Evolutionary conservation across 768 basidiomycete genomes (phyloP).

Genomic region (Boletus sensibilis): DNA sequence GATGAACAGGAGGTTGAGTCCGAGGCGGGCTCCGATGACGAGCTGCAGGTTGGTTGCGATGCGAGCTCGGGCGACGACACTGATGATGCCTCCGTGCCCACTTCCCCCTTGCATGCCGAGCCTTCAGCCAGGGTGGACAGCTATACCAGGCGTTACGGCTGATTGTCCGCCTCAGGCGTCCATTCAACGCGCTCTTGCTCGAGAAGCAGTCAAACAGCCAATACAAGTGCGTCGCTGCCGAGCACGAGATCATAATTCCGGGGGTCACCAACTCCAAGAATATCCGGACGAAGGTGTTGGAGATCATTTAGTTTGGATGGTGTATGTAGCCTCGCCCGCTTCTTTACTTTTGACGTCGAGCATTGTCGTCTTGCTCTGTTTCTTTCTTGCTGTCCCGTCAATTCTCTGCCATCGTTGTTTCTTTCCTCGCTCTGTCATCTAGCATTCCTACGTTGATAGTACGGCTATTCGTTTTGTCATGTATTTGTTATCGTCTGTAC

Average conservation of each 20-base stretch:
- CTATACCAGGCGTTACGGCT: background rate
- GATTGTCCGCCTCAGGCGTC: background rate
- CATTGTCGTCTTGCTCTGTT: background rate
- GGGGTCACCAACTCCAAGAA: background rate
- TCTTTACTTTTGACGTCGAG: background rate
- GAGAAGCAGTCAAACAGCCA: background rate
- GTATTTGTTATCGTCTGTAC: too few relatives aligned
- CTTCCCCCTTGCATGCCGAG: background rate
- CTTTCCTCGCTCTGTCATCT: too few relatives aligned
- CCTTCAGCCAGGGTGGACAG: background rate
- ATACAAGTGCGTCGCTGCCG: slow-evolving; percentile 20
- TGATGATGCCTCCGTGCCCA: background rate
- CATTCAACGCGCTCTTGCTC: slow-evolving; percentile 7
- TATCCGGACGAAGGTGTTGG: background rate
- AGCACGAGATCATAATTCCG: background rate
- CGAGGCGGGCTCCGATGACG: background rate
- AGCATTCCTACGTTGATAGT: too few relatives aligned
- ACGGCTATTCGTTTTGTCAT: too few relatives aligned
- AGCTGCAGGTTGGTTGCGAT: background rate
- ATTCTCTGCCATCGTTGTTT: too few relatives aligned
- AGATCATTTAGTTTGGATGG: background rate
- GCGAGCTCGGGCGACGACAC: background rate
- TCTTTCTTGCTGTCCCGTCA: too few relatives aligned
- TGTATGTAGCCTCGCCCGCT: background rate
- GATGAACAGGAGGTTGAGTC: background rate